Percentiles rank a stretch among this genome's conserved stretches.
Evolutionary conservation across 2,329 filamentous ascomycete species (phyloP).

Genomic region (Aureobasidium namibiae): DNA sequence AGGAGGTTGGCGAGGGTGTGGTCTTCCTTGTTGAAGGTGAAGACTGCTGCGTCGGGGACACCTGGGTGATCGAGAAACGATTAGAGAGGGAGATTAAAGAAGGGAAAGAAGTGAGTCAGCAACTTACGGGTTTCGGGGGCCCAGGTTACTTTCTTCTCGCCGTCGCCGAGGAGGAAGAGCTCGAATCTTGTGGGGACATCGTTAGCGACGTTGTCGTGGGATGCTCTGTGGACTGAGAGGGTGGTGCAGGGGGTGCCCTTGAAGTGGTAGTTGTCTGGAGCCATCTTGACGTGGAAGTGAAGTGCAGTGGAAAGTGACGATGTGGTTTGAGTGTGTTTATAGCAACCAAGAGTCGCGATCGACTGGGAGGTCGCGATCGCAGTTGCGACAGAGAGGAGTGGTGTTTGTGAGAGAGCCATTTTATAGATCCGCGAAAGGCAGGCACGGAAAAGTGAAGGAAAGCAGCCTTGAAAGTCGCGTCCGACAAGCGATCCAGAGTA

Average conservation of each 20-base stretch:
- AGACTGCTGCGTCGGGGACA: constrained; percentile 90
- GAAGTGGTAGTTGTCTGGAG: constrained; percentile 13
- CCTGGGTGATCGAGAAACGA: constrained; percentile 44
- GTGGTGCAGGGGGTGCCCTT: constrained; percentile 16
- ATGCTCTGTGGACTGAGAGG: constrained; percentile 9
- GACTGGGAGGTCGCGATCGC: not conserved
- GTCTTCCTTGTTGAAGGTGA: constrained; percentile 93
- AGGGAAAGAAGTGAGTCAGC: not conserved
- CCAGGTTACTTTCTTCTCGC: constrained; percentile 89
- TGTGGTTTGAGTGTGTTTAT: not conserved
- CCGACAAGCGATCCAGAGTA: not conserved
- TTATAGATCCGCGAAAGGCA: not conserved
- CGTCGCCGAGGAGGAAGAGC: constrained; percentile 77
- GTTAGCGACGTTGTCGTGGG: constrained; percentile 17
- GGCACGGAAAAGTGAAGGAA: not conserved
- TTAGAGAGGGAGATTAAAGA: not conserved
- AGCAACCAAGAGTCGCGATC: not conserved
- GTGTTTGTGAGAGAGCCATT: not conserved
- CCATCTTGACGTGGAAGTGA: constrained; percentile 1
- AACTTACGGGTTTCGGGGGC: constrained; percentile 77
- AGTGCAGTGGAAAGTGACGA: not conserved
- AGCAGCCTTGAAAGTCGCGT: not conserved
- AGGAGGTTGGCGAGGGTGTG: constrained; percentile 92
- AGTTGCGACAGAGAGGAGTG: not conserved
- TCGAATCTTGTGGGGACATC: constrained; percentile 62